phyloP scores from a whole-genome alignment of 2,329 filamentous ascomycete species.

The Diaporthe citri region DNA sequence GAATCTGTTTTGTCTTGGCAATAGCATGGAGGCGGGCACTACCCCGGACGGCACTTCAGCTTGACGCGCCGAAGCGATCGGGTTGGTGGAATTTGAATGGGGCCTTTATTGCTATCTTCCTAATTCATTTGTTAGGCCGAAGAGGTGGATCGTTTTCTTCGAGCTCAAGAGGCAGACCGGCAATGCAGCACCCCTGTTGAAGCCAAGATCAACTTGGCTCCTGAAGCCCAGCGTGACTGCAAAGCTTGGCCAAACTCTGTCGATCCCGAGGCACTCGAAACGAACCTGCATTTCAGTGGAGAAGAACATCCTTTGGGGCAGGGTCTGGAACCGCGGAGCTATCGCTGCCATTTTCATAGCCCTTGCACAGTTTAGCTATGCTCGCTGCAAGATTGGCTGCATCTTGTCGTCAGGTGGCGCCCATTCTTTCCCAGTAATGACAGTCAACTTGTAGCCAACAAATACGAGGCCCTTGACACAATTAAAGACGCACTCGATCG shows the following conservation, averaged over 20 bases:
- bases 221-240: not conserved
- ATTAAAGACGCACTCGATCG: not conserved
- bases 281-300: slow-evolving; percentile 3
- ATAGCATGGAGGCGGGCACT: slow-evolving; percentile 3
- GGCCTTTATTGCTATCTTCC: slow-evolving; percentile 17
- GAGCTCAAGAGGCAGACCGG: not conserved
- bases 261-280: slow-evolving; percentile 9
- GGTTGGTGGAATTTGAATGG: slow-evolving; percentile 16
- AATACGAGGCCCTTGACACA: not conserved
- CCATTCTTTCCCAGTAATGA: slow-evolving; percentile 5
- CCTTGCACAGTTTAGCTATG: not conserved
- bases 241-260: slow-evolving; percentile 25
- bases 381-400: not conserved
- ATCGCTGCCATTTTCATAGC: not conserved
- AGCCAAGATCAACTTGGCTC: slow-evolving; percentile 19
- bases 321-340: slow-evolving; percentile 4
- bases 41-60: slow-evolving; percentile 25
- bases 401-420: not conserved
- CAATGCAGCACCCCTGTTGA: not conserved
- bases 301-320: not conserved
- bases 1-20: slow-evolving; percentile 26
- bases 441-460: slow-evolving; percentile 2
- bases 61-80: slow-evolving; percentile 16
- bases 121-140: slow-evolving; percentile 19
- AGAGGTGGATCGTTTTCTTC: not conserved